A percentile compares a stretch with the other conserved stretches of the same genome.
Conservation (phyloP, 2,329 filamentous ascomycete genomes). For the Fusarium clavum region DNA sequence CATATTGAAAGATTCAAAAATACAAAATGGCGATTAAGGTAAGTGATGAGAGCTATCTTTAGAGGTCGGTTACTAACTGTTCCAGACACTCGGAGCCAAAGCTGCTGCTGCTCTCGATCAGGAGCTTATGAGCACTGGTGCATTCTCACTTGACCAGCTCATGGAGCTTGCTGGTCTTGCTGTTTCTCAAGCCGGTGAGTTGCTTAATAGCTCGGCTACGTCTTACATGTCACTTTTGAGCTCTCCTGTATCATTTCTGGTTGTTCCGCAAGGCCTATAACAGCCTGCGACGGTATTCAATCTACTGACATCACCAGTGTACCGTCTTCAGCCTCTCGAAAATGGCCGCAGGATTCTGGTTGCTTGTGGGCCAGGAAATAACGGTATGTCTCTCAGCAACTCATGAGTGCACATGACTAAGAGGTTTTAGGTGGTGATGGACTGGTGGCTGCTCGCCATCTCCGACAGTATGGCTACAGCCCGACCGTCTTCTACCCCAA, state of each 20-base stretch:
- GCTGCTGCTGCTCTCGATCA: slow-evolving; percentile 89
- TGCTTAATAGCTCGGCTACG: not conserved
- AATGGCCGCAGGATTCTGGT: slow-evolving; percentile 81
- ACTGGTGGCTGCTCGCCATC: slow-evolving; percentile 90
- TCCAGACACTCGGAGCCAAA: slow-evolving; percentile 85
- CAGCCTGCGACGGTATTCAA: not conserved
- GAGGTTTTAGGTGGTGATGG: slow-evolving; percentile 79
- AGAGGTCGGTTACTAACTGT: slow-evolving; percentile 22
- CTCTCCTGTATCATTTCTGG: not conserved
- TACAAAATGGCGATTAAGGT: slow-evolving; percentile 52
- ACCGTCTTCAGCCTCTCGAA: slow-evolving; percentile 80
- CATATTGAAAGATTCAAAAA: slow-evolving; percentile 33
- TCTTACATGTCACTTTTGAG: not conserved
- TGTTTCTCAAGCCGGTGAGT: slow-evolving; percentile 85
- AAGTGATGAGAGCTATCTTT: not conserved
- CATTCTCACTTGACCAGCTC: slow-evolving; percentile 94
- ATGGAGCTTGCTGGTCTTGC: slow-evolving; percentile 97
- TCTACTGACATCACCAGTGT: slow-evolving; percentile 67
- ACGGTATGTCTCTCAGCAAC: slow-evolving; percentile 59
- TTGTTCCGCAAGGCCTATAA: not conserved
- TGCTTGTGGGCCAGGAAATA: slow-evolving; percentile 88
- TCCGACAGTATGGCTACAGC: slow-evolving; percentile 90
- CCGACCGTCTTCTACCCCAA: slow-evolving; percentile 95
- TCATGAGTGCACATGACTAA: not conserved
- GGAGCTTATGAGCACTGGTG: slow-evolving; percentile 89